Conservation (phyloP, 257 asterid genomes). For the Solanum etuberosum region DNA sequence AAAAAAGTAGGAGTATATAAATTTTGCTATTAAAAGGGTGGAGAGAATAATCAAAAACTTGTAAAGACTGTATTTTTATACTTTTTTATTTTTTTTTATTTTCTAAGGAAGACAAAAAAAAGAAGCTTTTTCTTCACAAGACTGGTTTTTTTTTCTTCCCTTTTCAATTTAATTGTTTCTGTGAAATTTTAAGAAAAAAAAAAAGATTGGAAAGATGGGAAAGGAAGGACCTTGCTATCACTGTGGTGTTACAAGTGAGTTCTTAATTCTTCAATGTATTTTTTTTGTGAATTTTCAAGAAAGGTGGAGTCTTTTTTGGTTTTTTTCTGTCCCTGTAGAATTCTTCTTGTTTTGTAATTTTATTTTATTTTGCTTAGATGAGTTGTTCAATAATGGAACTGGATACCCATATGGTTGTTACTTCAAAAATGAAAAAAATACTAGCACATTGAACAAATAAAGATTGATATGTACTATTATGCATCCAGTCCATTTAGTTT, state of each 20-base stretch:
- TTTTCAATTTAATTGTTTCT: conserved; percentile 9
- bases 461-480: conserved; percentile 13
- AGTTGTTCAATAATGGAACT: conserved; percentile 16
- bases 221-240: conserved; percentile 99
- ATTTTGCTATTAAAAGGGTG: conserved; percentile 18
- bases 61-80: conserved; percentile 9
- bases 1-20: conserved; percentile 16
- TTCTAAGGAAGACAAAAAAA: conserved; percentile 8
- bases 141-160: neutral
- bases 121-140: conserved; percentile 4
- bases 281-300: neutral
- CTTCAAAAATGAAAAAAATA: conserved; percentile 9
- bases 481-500: neutral
- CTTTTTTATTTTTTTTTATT: too few species aligned
- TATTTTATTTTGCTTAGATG: conserved; percentile 10
- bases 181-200: conserved; percentile 14
- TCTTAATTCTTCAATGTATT: conserved; percentile 6
- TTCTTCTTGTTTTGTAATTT: conserved; percentile 3
- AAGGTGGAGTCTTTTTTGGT: conserved; percentile 11
- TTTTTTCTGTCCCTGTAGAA: conserved; percentile 3
- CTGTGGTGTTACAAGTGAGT: conserved; percentile 99
- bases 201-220: conserved; percentile 37
- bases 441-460: conserved; percentile 18
- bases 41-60: conserved; percentile 20
- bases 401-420: conserved; percentile 17